Evolutionary conservation across 306 rosid species (phyloP), one percentile per base, ranked within the genome.

Genomic region (Spatholobus suberectus): DNA sequence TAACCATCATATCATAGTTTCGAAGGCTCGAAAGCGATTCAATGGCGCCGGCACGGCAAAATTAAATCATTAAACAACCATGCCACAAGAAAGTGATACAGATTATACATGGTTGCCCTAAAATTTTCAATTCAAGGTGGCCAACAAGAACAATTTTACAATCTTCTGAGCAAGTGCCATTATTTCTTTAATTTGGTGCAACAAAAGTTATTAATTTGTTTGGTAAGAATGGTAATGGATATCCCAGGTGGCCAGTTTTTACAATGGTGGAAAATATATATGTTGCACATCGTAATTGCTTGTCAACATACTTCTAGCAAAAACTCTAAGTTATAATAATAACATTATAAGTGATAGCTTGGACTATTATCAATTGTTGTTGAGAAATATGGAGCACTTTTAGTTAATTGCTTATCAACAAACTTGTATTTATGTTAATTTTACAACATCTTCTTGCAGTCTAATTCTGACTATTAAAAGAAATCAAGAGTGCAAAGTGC

Each of bases 171-270:
- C 27, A 72, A 35, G 44, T 21, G 52, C 1, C n/a, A 35, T 52
- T 37, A 37, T 73, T 73, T 51, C 46, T 34, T 9, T 40, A 40
- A 12, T 70, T 32, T 32, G 65, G 32, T 73, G 41, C n/a, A n/a
- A 27, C 77, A 27, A 72, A 72, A 47, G 20, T n/a, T 49, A 18
- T 73, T 49, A 52, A 32, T 18, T 32, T 73, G 49, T 52, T 73
- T 10, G 78, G 46, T 32, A 52, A 18, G 47, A 73, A 21, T 6
- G 3, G 10, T 35, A 37, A 13, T 14, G 52, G 17, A 46, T 3
- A 46, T 46, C 70, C 9, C 10, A 51, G 6, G 0, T 54, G 24
- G 10, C 58, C 9, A 17, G 58, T n/a, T 51, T 17, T 51, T 51
- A 17, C n/a, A 14, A 14, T 14, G 17, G 49, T n/a, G n/a, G n/a